Evolutionary conservation across 1,284 basidiomycete species (phyloP), one percentile per base, ranked within the genome.

Genomic region (Cutaneotrichosporon dermatis): DNA sequence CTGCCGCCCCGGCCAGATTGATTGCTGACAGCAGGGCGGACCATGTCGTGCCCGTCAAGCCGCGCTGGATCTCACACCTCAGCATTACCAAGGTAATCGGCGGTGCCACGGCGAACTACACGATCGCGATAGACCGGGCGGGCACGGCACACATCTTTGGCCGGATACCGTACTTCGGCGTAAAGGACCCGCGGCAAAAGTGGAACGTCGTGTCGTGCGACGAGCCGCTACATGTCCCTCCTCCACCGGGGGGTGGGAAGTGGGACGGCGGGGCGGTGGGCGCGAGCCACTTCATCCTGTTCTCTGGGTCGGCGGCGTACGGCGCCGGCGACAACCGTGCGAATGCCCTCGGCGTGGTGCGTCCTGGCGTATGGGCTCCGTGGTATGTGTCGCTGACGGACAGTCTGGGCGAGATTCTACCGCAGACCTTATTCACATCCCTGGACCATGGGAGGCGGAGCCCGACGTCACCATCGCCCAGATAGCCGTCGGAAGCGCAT

Each of bases 131-230:
- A 60, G 89, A 90, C 78, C 63, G 77, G 77, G 46, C 59, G 34
- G 92, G 92, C 16, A 81, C 83, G 16, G 92, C 90, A 3, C 94
- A 89, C 85, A 76, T 94, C 68, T 89, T 93, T 72, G 93, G 93
- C 2, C 84, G 90, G 50, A 90, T 92, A 76, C 83, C 84, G 62
- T 82, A 82, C 55, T 79, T 80, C 61, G 80, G 82, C 40, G 79
- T 89, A 45, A 86, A 88, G 36, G 74, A 85, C 13, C 66, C 82
- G 12, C 69, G 63, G 7, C n/a, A 40, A 11, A 15, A 39, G 16
- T 40, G 39, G 25, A 39, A 51, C 50, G 54, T 69, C 36, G 66
- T 92, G 59, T 86, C 87, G 13, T 88, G 91, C 78, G 86, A 85
- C 73, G 83, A 82, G 57, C 90, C 88, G 25, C 81, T 81, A 72